phyloP scores from a whole-genome alignment of 495 filamentous ascomycete species.

The Hypoxylon crocopeplum region DNA sequence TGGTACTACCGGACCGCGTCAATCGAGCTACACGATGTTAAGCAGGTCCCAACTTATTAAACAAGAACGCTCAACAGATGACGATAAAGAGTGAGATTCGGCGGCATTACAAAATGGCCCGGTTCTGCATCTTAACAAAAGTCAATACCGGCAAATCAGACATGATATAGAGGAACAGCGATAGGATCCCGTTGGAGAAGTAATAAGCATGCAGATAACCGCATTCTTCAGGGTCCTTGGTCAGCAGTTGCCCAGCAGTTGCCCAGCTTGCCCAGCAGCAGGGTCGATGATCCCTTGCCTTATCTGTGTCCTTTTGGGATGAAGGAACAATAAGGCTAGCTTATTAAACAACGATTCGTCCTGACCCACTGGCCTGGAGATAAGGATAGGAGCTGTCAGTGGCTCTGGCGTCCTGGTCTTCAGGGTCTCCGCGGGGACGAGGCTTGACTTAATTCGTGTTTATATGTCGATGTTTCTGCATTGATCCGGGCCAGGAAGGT shows the following conservation, averaged over 20 bases:
- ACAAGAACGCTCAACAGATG: background rate
- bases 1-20: background rate
- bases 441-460: conserved; percentile 12
- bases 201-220: conserved; percentile 3
- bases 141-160: background rate
- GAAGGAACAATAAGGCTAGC: conserved; percentile 4
- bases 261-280: background rate
- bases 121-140: background rate
- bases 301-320: conserved; percentile 22
- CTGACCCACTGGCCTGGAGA: conserved; percentile 24
- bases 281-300: conserved; percentile 9
- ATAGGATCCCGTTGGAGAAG: conserved; percentile 6
- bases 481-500: conserved; percentile 16
- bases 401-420: conserved; percentile 5
- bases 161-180: conserved; percentile 11
- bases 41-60: conserved; percentile 1
- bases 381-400: conserved; percentile 33
- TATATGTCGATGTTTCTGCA: conserved; percentile 3
- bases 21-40: background rate
- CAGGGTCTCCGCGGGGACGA: conserved; percentile 29
- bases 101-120: conserved; percentile 14
- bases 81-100: conserved; percentile 1
- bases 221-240: background rate
- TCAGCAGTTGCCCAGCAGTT: background rate
- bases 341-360: conserved; percentile 6